Evolutionary conservation across 176 grass and related monocot genomes (phyloP).

Genomic region (Miscanthus lutarioriparius): DNA sequence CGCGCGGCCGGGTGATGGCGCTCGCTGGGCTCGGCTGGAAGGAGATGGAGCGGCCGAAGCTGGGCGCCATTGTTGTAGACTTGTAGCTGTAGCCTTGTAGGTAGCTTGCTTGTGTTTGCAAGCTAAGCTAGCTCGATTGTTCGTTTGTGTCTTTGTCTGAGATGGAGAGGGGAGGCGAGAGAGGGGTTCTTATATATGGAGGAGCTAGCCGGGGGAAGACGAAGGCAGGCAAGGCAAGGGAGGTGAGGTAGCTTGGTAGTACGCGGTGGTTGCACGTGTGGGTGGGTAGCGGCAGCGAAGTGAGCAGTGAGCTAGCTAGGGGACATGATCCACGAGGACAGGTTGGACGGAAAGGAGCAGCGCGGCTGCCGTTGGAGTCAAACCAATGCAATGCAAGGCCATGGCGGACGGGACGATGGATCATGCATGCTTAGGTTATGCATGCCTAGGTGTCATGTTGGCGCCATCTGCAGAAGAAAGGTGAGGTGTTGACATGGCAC

Average conservation of each 20-base stretch:
- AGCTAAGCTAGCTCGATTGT: not conserved
- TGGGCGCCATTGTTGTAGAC: slow-evolving; percentile 38
- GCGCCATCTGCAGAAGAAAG: too few species aligned
- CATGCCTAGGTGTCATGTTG: slow-evolving; percentile 13
- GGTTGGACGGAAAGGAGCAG: not conserved
- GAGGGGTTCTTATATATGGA: not conserved
- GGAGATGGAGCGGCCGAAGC: slow-evolving; percentile 39
- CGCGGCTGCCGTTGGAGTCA: slow-evolving; percentile 6
- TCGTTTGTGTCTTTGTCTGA: slow-evolving; percentile 6
- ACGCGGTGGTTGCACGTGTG: slow-evolving; percentile 46
- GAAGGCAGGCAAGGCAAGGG: too few species aligned
- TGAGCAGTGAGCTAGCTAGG: not conserved
- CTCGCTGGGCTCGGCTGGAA: slow-evolving; percentile 29
- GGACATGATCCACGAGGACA: slow-evolving; percentile 15
- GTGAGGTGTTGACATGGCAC: not conserved
- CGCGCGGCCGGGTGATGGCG: not conserved
- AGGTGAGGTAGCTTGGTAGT: too few species aligned
- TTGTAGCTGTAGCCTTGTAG: not conserved
- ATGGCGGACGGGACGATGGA: too few species aligned
- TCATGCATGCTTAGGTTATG: too few species aligned
- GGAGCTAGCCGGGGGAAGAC: not conserved
- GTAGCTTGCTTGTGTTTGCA: not conserved
- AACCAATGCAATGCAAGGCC: not conserved
- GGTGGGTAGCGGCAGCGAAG: not conserved
- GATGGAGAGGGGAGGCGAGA: not conserved